A percentile compares a stretch with the other conserved stretches of the same genome.
Evolutionary conservation across 1,139 yeast genomes (phyloP).

Genomic region (Blastobotrys proliferans): DNA sequence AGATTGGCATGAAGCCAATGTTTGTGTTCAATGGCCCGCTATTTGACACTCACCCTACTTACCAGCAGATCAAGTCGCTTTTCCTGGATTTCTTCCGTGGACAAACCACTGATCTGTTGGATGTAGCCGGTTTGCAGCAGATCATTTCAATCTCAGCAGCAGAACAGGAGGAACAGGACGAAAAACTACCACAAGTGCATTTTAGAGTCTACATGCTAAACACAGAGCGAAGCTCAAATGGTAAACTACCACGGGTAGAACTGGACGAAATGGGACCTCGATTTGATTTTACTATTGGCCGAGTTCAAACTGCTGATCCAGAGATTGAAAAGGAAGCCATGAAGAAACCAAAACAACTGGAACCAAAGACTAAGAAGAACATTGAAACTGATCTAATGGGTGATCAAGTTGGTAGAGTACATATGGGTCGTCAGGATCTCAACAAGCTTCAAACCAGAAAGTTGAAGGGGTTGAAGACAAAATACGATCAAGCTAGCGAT

Average conservation of each 20-base stretch:
- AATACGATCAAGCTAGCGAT: constrained; percentile 63
- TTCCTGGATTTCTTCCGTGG: constrained; percentile 92
- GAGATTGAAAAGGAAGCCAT: constrained; percentile 89
- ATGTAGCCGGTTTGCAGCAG: constrained; percentile 92
- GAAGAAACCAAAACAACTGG: constrained; percentile 76
- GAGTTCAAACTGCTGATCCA: constrained; percentile 78
- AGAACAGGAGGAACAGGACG: constrained; percentile 66
- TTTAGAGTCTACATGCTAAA: constrained; percentile 88
- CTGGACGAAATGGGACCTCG: constrained; percentile 95
- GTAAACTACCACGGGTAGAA: constrained; percentile 89
- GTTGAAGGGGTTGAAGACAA: constrained; percentile 95
- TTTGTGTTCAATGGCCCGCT: constrained; percentile 89
- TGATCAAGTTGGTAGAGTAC: constrained; percentile 94
- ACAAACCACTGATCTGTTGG: constrained; percentile 72
- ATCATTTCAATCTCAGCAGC: constrained; percentile 80
- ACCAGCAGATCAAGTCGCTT: constrained; percentile 77
- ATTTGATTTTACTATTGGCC: constrained; percentile 85
- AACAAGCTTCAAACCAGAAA: constrained; percentile 89
- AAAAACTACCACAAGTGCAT: constrained; percentile 63
- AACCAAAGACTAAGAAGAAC: constrained; percentile 83
- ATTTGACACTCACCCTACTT: constrained; percentile 85
- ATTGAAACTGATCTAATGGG: constrained; percentile 85
- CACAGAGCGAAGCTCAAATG: constrained; percentile 61
- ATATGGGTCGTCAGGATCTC: constrained; percentile 93
- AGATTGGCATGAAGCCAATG: constrained; percentile 91